A percentile compares a stretch with the other conserved stretches of the same genome.
Conservation (phyloP, 495 filamentous ascomycete genomes). For the Wilcoxina mikolae region DNA sequence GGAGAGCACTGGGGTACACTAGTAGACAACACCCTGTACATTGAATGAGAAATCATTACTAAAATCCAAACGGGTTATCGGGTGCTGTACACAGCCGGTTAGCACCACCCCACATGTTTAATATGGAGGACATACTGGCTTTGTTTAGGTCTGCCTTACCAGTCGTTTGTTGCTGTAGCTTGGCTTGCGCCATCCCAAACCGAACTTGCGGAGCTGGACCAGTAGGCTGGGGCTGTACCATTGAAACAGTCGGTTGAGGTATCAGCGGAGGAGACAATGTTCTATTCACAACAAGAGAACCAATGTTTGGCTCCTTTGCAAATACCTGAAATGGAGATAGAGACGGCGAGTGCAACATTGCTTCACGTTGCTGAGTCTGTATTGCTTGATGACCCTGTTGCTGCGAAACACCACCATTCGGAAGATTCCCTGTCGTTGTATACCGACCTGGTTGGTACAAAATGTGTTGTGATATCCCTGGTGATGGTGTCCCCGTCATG, state of each 20-base stretch:
- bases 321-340: background rate
- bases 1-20: too few species aligned
- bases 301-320: background rate
- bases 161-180: constrained; percentile 75
- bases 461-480: constrained; percentile 43
- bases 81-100: constrained; percentile 44
- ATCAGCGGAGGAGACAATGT: constrained; percentile 39
- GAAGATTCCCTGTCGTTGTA: background rate
- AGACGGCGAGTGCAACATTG: too few species aligned
- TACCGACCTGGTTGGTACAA: constrained; percentile 26
- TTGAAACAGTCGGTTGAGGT: constrained; percentile 35
- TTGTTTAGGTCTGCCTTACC: constrained; percentile 81
- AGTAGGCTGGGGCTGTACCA: constrained; percentile 43
- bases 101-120: constrained; percentile 12
- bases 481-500: constrained; percentile 44
- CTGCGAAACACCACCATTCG: background rate
- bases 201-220: constrained; percentile 81
- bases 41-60: constrained; percentile 15
- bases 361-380: constrained; percentile 30
- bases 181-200: constrained; percentile 68
- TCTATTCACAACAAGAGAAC: background rate
- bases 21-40: too few species aligned
- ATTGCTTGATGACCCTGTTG: constrained; percentile 31
- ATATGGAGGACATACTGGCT: constrained; percentile 69
- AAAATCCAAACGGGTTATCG: constrained; percentile 87